Evolutionary conservation across 139 green algal genomes (phyloP), one percentile per base, ranked within the genome.

Genomic region (Edaphochlamys debaryana): DNA sequence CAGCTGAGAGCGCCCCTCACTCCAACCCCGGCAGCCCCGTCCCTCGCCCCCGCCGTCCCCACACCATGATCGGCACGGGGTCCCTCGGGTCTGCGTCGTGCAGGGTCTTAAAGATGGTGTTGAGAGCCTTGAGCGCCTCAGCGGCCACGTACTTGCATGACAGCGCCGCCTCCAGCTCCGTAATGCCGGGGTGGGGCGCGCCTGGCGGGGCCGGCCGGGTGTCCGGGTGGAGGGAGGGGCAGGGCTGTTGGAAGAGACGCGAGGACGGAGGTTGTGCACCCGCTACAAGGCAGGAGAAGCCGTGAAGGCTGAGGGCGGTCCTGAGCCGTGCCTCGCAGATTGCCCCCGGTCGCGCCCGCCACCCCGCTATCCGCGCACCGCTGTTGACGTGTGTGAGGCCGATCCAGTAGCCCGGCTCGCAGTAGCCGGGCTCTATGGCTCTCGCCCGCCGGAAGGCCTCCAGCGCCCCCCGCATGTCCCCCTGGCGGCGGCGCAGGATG

Each of bases 351-450:
- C n/a, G n/a, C n/a, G n/a, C n/a, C n/a, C n/a, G n/a, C n/a, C n/a
- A n/a, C n/a, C n/a, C n/a, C n/a, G n/a, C n/a, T n/a, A n/a, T n/a
- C n/a, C n/a, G n/a, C 27, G 11, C 69, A 58, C 64, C 82, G 22
- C 40, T 37, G 79, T 88, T 86, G 32, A 95, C 42, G 23, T 90
- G 82, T 0, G 91, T 94, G 38, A 94, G 63, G 0, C 90, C 94
- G 5, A 93, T 86, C 92, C 94, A 96, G 89, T 95, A 97, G 54
- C 63, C 63, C 0, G 93, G 92, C 82, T 96, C 93, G 76, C 94
- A 97, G 79, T 94, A 97, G 34, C 82, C 69, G 1, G 93, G 90
- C 80, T 96, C 94, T 0, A 95, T 91, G 22, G 80, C 50, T 30
- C 82, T 67, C 0, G 86, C 86, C 19, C 25, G 27, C 3, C 82